Evolutionary conservation across 1,284 basidiomycete genomes (phyloP).

Genomic region (Malassezia caprae): DNA sequence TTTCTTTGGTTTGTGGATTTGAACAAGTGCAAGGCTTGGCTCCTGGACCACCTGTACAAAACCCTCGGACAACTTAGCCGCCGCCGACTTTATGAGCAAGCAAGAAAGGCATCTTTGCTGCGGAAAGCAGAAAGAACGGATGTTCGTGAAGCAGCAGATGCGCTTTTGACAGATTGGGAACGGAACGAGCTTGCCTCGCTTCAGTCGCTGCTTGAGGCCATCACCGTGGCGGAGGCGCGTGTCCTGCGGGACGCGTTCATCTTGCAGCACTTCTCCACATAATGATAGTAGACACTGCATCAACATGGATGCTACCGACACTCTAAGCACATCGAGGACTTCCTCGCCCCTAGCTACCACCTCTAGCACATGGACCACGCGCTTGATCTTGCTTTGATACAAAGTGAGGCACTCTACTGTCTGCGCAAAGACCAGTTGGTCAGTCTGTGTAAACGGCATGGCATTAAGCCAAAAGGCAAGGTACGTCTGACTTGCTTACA

Average conservation of each 20-base stretch:
- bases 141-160: conserved; percentile 31
- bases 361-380: background rate
- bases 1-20: conserved; percentile 47
- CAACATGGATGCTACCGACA: background rate
- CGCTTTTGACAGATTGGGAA: conserved; percentile 32
- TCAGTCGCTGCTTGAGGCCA: conserved; percentile 19
- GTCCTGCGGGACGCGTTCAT: conserved; percentile 31
- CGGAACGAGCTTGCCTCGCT: conserved; percentile 24
- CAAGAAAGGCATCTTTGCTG: conserved; percentile 24
- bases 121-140: conserved; percentile 39
- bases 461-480: conserved; percentile 14
- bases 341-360: background rate
- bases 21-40: conserved; percentile 34
- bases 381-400: conserved; percentile 13
- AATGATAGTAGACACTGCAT: background rate
- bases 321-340: background rate
- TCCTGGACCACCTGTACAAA: conserved; percentile 42
- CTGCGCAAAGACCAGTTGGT: conserved; percentile 15
- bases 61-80: conserved; percentile 28
- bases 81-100: conserved; percentile 33
- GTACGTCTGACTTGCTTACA: background rate
- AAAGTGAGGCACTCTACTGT: conserved; percentile 14
- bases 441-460: conserved; percentile 12
- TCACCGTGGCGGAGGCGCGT: conserved; percentile 31
- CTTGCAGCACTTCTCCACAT: conserved; percentile 20